Base-by-base conservation (phyloP, 768 basidiomycete species). In the Psilocybe cubensis region DNA sequence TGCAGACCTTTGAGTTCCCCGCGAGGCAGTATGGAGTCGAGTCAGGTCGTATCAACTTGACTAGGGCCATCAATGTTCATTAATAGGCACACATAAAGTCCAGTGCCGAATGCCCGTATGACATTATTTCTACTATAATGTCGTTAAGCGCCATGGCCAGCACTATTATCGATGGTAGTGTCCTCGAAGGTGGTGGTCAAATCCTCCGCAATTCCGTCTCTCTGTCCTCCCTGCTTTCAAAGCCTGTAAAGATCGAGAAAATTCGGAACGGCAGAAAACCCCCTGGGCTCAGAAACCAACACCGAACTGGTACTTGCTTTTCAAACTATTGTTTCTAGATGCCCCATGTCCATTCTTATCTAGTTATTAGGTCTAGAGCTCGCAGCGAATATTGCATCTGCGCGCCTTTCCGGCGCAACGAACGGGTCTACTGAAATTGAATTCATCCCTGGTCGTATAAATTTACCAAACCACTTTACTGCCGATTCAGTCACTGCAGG, bases 261-360 rank as follows among this genome's bases (percentile, higher is more conserved):
- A 83, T 92, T 25, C 83, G 91, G 27, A 72, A 72, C 46, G 78
- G 78, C 23, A 78, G 91, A 47, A 77, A 58, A 29, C 83, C 82
- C 17, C 85, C 88, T 14, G 91, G 90, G 1, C 73, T 92, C 33
- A 88, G 82, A 65, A 83, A 82, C 45, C 90, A 93, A 64, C 91
- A 92, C 68, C 82, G 83, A 47, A 82, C 86, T 62, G 90, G 89
- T 84, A 53, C 17, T 71, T 65, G 7, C 42, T 28, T n/a, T 14
- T 38, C 21, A 56, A 11, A 24, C 12, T 43, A 48, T 27, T 31
- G 31, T 33, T 18, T 33, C 33, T 24, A 21, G 53, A 24, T n/a
- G n/a, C n/a, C n/a, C n/a, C 7, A 29, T n/a, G 50, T 28, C 6
- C 38, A n/a, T 20, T 44, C 17, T 54, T 24, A 14, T 23, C 35